Conservation (phyloP, 352 stramenopile genomes). For the Peronosclerospora sorghi region DNA sequence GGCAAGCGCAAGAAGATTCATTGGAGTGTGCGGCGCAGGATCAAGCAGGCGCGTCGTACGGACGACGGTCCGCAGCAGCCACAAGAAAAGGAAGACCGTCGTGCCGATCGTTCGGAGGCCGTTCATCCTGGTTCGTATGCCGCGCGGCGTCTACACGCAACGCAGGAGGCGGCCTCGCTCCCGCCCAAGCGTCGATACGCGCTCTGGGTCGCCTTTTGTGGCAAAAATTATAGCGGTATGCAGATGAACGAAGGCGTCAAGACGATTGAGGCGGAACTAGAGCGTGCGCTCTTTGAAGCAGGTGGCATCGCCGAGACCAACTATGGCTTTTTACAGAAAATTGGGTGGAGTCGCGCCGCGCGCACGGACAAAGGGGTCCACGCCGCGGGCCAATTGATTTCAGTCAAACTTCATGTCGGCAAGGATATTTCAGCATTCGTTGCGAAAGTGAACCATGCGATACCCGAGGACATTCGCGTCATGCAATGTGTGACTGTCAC, state of each 20-base stretch:
- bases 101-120: conserved; percentile 40
- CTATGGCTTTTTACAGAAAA: conserved; percentile 86
- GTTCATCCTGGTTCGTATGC: conserved; percentile 76
- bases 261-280: conserved; percentile 86
- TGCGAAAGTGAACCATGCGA: conserved; percentile 47
- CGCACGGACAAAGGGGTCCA: conserved; percentile 89
- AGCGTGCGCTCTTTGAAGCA: conserved; percentile 79
- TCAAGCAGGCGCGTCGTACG: conserved; percentile 44
- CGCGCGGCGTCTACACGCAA: conserved; percentile 25
- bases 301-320: conserved; percentile 82
- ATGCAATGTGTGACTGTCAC: conserved; percentile 77
- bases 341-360: conserved; percentile 82
- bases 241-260: conserved; percentile 85
- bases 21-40: conserved; percentile 64
- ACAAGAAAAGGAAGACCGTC: conserved; percentile 29
- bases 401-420: conserved; percentile 75
- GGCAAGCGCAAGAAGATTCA: conserved; percentile 66
- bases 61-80: conserved; percentile 9
- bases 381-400: conserved; percentile 75
- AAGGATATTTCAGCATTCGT: conserved; percentile 61
- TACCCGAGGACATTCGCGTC: conserved; percentile 77
- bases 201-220: conserved; percentile 82
- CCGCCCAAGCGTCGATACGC: conserved; percentile 41
- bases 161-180: background rate
- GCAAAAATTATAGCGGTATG: conserved; percentile 85